Percentiles rank a stretch among this genome's conserved stretches.
Evolutionary conservation across 352 stramenopile genomes (phyloP).

Genomic region (Pythium grandisporangium): DNA sequence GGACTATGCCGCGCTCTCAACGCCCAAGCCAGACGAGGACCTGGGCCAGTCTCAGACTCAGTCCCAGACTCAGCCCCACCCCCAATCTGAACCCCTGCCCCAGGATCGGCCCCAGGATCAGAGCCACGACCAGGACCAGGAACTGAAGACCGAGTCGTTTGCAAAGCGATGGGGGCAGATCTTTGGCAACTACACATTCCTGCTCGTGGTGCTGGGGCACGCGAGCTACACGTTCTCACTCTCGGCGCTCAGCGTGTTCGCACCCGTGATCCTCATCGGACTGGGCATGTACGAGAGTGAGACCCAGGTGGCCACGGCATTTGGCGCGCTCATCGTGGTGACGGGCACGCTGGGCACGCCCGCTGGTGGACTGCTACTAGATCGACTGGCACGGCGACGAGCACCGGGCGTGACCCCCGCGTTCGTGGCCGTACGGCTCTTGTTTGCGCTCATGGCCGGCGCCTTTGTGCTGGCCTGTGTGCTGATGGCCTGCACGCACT

Average conservation of each 20-base stretch:
- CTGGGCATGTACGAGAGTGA: constrained; percentile 84
- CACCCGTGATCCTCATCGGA: constrained; percentile 82
- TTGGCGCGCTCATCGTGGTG: constrained; percentile 74
- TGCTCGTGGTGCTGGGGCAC: constrained; percentile 76
- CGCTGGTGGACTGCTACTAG: constrained; percentile 75
- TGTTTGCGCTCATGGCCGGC: constrained; percentile 58
- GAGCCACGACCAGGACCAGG: constrained; percentile 9
- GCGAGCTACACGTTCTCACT: constrained; percentile 85
- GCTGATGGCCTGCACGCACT: constrained; percentile 47
- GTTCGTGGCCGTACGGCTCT: constrained; percentile 45
- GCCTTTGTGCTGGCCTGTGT: constrained; percentile 44
- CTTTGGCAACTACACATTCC: constrained; percentile 61
- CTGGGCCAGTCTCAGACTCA: no score
- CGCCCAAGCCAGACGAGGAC: no score
- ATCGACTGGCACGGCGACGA: constrained; percentile 30
- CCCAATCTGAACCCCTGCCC: no score
- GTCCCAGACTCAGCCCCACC: no score
- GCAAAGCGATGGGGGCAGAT: constrained; percentile 52
- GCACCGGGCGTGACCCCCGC: constrained; percentile 22
- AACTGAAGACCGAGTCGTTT: constrained; percentile 21
- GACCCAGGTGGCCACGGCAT: constrained; percentile 76
- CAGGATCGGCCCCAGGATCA: constrained; percentile 13
- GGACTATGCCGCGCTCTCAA: constrained; percentile 4
- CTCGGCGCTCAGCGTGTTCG: constrained; percentile 82
- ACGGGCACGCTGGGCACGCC: constrained; percentile 85